Conservation (phyloP, 345 rosid genomes). For the Citrus reticulata region DNA sequence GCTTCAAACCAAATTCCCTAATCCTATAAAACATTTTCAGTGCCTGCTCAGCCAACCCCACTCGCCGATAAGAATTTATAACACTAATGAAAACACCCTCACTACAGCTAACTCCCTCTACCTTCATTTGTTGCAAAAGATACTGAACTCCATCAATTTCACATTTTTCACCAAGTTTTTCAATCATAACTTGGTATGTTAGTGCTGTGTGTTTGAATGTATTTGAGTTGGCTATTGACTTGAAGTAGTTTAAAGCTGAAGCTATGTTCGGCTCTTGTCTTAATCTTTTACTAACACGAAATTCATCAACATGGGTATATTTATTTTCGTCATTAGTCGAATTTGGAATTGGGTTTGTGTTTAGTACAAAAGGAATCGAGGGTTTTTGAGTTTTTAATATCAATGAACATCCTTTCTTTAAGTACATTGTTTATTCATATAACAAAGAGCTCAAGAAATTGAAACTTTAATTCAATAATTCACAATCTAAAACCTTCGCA, state of each 20-base stretch:
- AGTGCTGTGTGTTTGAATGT: constrained; percentile 63
- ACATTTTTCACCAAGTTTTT: constrained; percentile 47
- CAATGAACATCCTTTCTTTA: constrained; percentile 50
- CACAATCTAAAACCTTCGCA: not conserved
- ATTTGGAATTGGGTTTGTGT: constrained; percentile 33
- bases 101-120: constrained; percentile 62
- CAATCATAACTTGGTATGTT: constrained; percentile 64
- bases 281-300: constrained; percentile 45
- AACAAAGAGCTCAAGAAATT: not conserved
- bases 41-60: constrained; percentile 64
- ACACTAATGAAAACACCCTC: constrained; percentile 67
- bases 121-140: constrained; percentile 87
- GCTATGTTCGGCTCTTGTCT: constrained; percentile 41
- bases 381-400: constrained; percentile 47
- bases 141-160: constrained; percentile 68
- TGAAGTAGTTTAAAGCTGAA: constrained; percentile 58
- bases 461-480: not conserved
- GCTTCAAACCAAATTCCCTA: constrained; percentile 72
- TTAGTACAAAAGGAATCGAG: constrained; percentile 38
- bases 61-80: constrained; percentile 42
- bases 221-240: constrained; percentile 55
- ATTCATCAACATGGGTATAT: constrained; percentile 34
- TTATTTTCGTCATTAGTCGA: constrained; percentile 21
- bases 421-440: constrained; percentile 31
- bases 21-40: constrained; percentile 77